Base-by-base conservation (phyloP, 352 stramenopile genomes). In the Phytophthora cactorum region DNA sequence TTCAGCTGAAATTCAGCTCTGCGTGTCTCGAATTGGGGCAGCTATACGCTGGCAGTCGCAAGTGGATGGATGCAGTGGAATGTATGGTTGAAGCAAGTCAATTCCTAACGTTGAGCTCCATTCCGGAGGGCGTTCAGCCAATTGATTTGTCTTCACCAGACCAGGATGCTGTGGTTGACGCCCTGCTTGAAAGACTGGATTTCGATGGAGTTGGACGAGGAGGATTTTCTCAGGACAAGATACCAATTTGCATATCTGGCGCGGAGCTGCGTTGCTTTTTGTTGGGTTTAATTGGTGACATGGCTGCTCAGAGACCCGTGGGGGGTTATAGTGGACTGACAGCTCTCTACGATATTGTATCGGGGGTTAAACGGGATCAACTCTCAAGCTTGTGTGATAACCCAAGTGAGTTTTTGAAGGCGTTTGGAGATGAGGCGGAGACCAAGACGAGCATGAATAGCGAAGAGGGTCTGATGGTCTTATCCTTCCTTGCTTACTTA, bases 1-100 rank as follows among this genome's bases (percentile, higher is more conserved):
- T 96, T 9, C 75, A 89, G 65, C 64, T 94, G 4, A 96, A 96
- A 63, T 90, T 81, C 56, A 86, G 81, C 29, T 92, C 88, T 7
- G 78, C 85, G 12, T 92, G 77, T 51, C 58, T 96, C 15, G 84
- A 92, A 39, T 65, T 93, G 22, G 71, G 73, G 1, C 74, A 75
- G 1, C 52, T 88, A 17, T 79, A 86, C 44, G 64, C 78, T 22
- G 63, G 67, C 9, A 73, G 70, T 46, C 41, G 66, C 7, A 67
- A 77, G 12, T 91, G 80, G 81, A 36, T 46, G 4, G 66, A 78
- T 27, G 81, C 70, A 0, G 44, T 92, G 1, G 41, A 62, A 2
- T 73, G 65, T 12, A 77, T 93, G 28, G 66, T 76, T 10, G 80
- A 92, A 12, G 76, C 82, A 10, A 78, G 72, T n/a, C 62, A 62